Percentiles rank a stretch among this genome's conserved stretches.
Evolutionary conservation across 805 yeast genomes (phyloP).

Genomic region (Naumovozyma castellii): DNA sequence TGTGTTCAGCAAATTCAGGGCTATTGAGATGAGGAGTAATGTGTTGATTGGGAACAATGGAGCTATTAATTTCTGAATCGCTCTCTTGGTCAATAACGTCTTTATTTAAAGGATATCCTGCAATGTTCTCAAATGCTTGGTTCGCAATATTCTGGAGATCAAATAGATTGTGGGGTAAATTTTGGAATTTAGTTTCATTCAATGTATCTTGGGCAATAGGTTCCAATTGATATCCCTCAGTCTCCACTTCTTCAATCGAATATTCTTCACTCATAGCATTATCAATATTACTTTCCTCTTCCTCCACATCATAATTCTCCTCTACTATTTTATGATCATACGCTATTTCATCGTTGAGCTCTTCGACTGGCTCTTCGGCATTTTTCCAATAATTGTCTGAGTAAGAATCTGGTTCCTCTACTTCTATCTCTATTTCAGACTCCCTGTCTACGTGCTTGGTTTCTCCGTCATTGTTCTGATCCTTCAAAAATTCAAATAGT

Average conservation of each 20-base stretch:
- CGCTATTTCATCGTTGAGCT: background rate
- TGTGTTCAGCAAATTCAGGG: too few relatives aligned
- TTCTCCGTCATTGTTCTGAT: too few relatives aligned
- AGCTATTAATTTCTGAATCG: too few relatives aligned
- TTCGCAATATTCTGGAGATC: conserved; percentile 10
- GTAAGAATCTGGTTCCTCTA: too few relatives aligned
- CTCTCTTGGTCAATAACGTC: background rate
- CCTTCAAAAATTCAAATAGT: too few relatives aligned
- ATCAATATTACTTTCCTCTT: background rate
- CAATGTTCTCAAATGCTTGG: conserved; percentile 3
- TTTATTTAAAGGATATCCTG: background rate
- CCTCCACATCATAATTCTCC: background rate
- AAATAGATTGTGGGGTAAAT: conserved; percentile 4
- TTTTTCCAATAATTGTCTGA: too few relatives aligned
- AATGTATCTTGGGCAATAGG: background rate
- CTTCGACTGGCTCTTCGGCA: background rate
- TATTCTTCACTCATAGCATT: background rate
- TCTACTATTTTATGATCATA: background rate
- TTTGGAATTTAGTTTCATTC: background rate
- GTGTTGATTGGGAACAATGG: too few relatives aligned
- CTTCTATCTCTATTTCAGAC: too few relatives aligned
- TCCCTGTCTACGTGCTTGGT: too few relatives aligned
- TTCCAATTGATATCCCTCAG: background rate
- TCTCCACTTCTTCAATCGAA: background rate
- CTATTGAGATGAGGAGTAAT: too few relatives aligned